Evolutionary conservation across 169 alveolate species (phyloP), one percentile per base, ranked within the genome.

Genomic region (Cystoisospora suis): DNA sequence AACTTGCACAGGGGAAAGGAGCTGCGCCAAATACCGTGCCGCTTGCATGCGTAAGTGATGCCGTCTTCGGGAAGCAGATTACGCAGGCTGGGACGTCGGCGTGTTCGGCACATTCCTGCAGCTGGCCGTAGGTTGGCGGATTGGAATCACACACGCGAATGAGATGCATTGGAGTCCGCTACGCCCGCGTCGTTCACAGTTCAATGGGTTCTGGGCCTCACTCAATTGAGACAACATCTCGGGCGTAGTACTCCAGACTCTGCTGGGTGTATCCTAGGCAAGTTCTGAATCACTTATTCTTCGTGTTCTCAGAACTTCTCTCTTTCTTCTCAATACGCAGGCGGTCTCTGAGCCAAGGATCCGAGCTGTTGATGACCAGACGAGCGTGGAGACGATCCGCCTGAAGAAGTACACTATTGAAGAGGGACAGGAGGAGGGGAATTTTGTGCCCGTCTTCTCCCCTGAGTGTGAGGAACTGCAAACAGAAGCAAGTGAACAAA

Each of bases 341-440:
- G 42, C 75, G 32, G 27, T 47, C 53, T 32, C 81, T 44, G 23
- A 32, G 4, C 81, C 81, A 3, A 36, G 49, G 53, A 70, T 70
- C 46, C 81, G 81, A 70, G 81, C 42, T 5, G 45, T 70, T 29
- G 81, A 29, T 47, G 38, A 47, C 46, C 81, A 34, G 3, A 29
- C 38, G 9, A 29, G 53, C 3, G 81, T 70, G 7, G 81, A 70
- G 46, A 47, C 81, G 53, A 29, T 70, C 38, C 81, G 81, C 81
- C 15, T 29, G 17, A 70, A 70, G 81, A 70, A 34, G 81, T 70
- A 70, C 81, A 3, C 45, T 29, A 44, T 70, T n/a, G 81, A 70
- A 12, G 81, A 36, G 32, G 46, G 46, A 44, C n/a, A n/a, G n/a
- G 81, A 70, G 4, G 81, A 70, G 27, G 81, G 46, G 6, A 12